Evolutionary conservation across 495 filamentous ascomycete species (phyloP), one percentile per base, ranked within the genome.

Genomic region (Chaetomium cochliodes): DNA sequence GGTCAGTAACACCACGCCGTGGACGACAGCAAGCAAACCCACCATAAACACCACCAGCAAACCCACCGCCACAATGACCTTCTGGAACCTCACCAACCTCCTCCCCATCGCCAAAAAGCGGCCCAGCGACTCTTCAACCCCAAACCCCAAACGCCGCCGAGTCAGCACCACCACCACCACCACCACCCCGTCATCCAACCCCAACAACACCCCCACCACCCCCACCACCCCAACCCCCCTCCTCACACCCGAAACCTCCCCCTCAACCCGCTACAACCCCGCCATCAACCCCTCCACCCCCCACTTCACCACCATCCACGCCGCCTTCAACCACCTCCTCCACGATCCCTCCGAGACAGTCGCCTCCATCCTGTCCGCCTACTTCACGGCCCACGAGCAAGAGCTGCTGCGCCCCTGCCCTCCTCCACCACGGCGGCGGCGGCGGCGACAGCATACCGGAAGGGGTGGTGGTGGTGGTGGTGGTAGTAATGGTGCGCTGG

Each of bases 331-430:
- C 42, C 6, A 13, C 11, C 41, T 57, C 18, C 61, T 73, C 15
- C 28, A 41, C 50, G 20, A 63, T n/a, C 62, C 50, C 3, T 23
- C 37, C 58, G 41, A 42, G 11, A 69, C 66, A 3, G 15, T 70
- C n/a, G 16, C 52, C 44, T 22, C 57, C 11, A 67, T 73, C 28
- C 56, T 74, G 8, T 16, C 52, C 13, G 18, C n/a, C 7, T 25
- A 59, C 7, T 73, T 74, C 51, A 44, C 58, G 2, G 57, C 61
- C 2, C 50, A 65, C 50, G 69, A 73, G 37, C 39, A 62, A 25
- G 46, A 46, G 7, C 22, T 74, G 16, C 65, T 74, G 12, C 28
- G 51, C 5, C 56, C n/a, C 5, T 44, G 41, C 15, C 41, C 41
- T 15, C 9, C 13, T 44, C 16, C 41, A 26, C n/a, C n/a, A n/a